These are phyloP conservation scores for Globisporangium cederbergense DNA, from an alignment of 352 stramenopile genomes.

Conservation along the genomic window DNA sequence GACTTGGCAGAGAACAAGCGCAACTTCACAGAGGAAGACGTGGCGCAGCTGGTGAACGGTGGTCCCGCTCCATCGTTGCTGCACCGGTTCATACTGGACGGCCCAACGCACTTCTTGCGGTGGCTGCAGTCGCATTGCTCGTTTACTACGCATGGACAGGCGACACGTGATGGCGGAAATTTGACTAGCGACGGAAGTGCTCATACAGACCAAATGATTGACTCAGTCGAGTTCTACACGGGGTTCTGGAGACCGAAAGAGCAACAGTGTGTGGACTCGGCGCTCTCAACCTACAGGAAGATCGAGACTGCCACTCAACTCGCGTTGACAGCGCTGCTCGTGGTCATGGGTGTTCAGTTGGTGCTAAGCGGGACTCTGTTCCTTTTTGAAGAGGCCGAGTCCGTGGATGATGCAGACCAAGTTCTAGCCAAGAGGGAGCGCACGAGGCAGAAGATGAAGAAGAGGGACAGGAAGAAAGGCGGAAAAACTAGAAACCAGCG, in stretches of 20 bases:
- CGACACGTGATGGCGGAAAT: neutral
- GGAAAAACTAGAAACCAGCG: neutral
- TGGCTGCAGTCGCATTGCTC: slow-evolving; percentile 34
- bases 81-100: slow-evolving; percentile 50
- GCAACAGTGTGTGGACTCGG: slow-evolving; percentile 12
- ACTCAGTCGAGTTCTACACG: slow-evolving; percentile 33
- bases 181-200: neutral
- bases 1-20: slow-evolving; percentile 5
- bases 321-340: slow-evolving; percentile 6
- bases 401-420: neutral
- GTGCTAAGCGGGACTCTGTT: slow-evolving; percentile 9
- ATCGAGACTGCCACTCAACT: slow-evolving; percentile 3
- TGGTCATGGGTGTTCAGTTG: slow-evolving; percentile 6
- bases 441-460: neutral
- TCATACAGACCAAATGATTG: slow-evolving; percentile 9
- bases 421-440: neutral
- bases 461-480: neutral
- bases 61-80: slow-evolving; percentile 33
- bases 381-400: slow-evolving; percentile 5
- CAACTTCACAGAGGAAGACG: slow-evolving; percentile 20
- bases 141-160: neutral
- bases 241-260: slow-evolving; percentile 17
- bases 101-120: slow-evolving; percentile 35
- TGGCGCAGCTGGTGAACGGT: slow-evolving; percentile 38
- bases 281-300: slow-evolving; percentile 3